Conservation (phyloP, 257 asterid genomes). For the Ocimum tenuiflorum region DNA sequence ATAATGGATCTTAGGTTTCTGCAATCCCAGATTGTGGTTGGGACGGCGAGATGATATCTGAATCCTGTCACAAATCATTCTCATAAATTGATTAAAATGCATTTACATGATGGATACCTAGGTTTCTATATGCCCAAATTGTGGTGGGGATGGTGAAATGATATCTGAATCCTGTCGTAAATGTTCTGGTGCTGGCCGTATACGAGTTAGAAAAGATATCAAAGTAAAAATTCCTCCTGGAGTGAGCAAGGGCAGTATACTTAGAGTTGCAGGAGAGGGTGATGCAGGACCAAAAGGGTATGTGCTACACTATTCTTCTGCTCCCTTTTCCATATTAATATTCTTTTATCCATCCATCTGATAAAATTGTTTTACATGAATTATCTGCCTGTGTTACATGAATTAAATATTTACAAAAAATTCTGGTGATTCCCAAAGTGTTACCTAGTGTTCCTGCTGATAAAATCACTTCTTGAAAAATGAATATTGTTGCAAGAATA, state of each 20-base stretch:
- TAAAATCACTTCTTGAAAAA: background rate
- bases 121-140: conserved; percentile 95
- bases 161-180: conserved; percentile 89
- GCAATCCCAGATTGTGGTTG: conserved; percentile 96
- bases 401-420: background rate
- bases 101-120: conserved; percentile 24
- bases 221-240: conserved; percentile 99
- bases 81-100: background rate
- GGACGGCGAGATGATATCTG: conserved; percentile 90
- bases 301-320: conserved; percentile 10
- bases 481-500: background rate
- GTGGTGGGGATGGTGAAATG: conserved; percentile 98
- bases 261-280: conserved; percentile 98
- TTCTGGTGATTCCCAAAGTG: background rate
- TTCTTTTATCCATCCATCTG: conserved; percentile 3
- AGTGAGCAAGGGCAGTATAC: conserved; percentile 94
- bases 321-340: background rate
- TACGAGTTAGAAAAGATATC: conserved; percentile 77
- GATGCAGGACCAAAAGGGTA: conserved; percentile 99
- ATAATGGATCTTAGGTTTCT: conserved; percentile 54
- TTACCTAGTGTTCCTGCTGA: background rate
- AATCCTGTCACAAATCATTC: conserved; percentile 64
- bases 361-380: background rate
- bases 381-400: conserved; percentile 16
- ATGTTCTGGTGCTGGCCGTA: conserved; percentile 92